Evolutionary conservation across 2,329 filamentous ascomycete genomes (phyloP).

Genomic region (Xylaria polymorpha): DNA sequence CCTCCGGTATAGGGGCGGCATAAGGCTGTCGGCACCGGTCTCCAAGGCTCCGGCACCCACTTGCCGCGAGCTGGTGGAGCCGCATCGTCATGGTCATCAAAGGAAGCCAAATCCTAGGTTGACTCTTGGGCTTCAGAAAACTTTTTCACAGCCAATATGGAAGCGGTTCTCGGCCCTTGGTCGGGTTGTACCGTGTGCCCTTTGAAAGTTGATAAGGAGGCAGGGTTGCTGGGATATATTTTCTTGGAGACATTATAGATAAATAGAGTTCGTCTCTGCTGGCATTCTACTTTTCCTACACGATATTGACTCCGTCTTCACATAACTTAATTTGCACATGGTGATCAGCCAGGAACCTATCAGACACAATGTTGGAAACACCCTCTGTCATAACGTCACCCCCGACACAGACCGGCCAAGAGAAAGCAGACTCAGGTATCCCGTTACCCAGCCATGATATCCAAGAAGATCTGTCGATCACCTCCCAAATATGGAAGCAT

Average conservation of each 20-base stretch:
- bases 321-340: background rate
- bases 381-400: constrained; percentile 4
- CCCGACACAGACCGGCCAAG: background rate
- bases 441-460: background rate
- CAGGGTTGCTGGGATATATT: constrained; percentile 12
- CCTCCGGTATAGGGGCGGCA: constrained; percentile 21
- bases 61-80: constrained; percentile 33
- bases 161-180: constrained; percentile 35
- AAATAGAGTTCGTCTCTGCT: constrained; percentile 27
- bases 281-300: background rate
- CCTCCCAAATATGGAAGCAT: constrained; percentile 43
- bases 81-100: constrained; percentile 15
- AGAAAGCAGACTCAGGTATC: background rate
- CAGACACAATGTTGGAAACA: constrained; percentile 18
- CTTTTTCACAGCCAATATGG: constrained; percentile 13
- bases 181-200: background rate
- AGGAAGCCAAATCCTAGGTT: constrained; percentile 20
- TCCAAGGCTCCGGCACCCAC: constrained; percentile 24
- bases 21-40: constrained; percentile 38
- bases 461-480: constrained; percentile 30
- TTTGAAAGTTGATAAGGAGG: background rate
- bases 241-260: constrained; percentile 12
- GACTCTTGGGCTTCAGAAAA: constrained; percentile 16
- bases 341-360: background rate
- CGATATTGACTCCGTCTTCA: constrained; percentile 2